These are phyloP conservation scores for Roridomyces roridus DNA, from an alignment of 768 basidiomycete species.

Conservation along the genomic window DNA sequence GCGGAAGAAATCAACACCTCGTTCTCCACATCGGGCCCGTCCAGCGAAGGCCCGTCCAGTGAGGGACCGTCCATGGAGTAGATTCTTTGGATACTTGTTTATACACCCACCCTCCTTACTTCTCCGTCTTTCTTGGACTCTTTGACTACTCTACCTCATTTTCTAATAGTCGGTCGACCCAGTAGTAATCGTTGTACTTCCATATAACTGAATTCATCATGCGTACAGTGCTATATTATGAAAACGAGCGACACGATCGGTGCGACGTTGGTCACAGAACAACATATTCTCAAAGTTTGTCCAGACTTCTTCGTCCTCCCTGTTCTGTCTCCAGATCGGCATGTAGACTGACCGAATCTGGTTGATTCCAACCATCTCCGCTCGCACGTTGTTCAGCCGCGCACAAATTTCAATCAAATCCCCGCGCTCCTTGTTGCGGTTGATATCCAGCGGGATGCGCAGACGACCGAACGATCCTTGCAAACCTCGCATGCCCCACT, in stretches of 20 bases:
- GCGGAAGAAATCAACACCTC: too few species aligned
- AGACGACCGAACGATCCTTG: conserved; percentile 45
- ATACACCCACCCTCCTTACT: too few species aligned
- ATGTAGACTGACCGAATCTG: conserved; percentile 24
- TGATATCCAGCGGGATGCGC: conserved; percentile 15
- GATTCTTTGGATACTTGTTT: too few species aligned
- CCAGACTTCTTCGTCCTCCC: conserved; percentile 31
- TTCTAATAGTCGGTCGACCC: neutral
- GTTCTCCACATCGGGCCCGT: too few species aligned
- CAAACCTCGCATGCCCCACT: conserved; percentile 42
- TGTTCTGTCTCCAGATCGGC: neutral
- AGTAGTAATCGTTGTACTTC: too few species aligned
- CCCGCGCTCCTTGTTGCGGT: neutral
- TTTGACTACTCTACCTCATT: neutral
- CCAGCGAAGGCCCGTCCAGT: too few species aligned
- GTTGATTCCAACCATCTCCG: conserved; percentile 44
- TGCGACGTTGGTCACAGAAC: conserved; percentile 38
- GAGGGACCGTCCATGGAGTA: too few species aligned
- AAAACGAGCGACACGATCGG: conserved; percentile 42
- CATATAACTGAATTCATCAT: neutral
- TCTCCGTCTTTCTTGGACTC: too few species aligned
- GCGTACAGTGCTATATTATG: conserved; percentile 32
- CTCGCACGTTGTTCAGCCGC: conserved; percentile 42
- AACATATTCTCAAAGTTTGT: conserved; percentile 41
- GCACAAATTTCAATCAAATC: conserved; percentile 23